These are phyloP conservation scores for Sporothrix brunneoviolacea DNA, from an alignment of 2,329 filamentous ascomycete species.

Conservation along the genomic window DNA sequence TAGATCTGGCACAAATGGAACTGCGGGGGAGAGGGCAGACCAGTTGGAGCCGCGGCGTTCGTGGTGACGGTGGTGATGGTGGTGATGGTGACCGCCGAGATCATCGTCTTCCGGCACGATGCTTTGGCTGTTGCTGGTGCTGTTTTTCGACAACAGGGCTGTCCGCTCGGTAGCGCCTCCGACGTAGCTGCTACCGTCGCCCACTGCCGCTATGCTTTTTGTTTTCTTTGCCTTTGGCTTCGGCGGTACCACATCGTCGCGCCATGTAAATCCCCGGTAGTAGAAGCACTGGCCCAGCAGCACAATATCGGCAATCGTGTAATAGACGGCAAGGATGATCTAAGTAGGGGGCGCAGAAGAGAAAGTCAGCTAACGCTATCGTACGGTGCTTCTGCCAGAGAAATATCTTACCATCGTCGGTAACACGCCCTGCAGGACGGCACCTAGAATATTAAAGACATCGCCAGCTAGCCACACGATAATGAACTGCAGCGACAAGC, in stretches of 20 bases:
- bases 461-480: slow-evolving; percentile 90
- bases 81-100: slow-evolving; percentile 36
- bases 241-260: slow-evolving; percentile 43
- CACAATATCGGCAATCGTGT: slow-evolving; percentile 39
- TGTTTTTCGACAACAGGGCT: slow-evolving; percentile 35
- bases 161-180: slow-evolving; percentile 43
- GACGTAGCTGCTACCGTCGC: slow-evolving; percentile 23
- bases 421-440: slow-evolving; percentile 55
- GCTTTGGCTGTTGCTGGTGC: background rate
- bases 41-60: slow-evolving; percentile 49
- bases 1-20: slow-evolving; percentile 45
- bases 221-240: slow-evolving; percentile 31
- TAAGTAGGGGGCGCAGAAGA: background rate
- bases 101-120: slow-evolving; percentile 6
- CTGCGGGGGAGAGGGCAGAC: slow-evolving; percentile 70
- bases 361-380: background rate
- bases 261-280: slow-evolving; percentile 76
- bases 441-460: slow-evolving; percentile 29
- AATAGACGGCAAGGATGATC: slow-evolving; percentile 24
- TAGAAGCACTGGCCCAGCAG: slow-evolving; percentile 88
- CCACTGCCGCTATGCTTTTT: slow-evolving; percentile 5
- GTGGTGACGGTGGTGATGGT: slow-evolving; percentile 18
- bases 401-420: slow-evolving; percentile 68
- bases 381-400: too few relatives aligned
- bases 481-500: slow-evolving; percentile 59